phyloP scores from a whole-genome alignment of 345 rosid genomes.

The Tarenaya hassleriana region DNA sequence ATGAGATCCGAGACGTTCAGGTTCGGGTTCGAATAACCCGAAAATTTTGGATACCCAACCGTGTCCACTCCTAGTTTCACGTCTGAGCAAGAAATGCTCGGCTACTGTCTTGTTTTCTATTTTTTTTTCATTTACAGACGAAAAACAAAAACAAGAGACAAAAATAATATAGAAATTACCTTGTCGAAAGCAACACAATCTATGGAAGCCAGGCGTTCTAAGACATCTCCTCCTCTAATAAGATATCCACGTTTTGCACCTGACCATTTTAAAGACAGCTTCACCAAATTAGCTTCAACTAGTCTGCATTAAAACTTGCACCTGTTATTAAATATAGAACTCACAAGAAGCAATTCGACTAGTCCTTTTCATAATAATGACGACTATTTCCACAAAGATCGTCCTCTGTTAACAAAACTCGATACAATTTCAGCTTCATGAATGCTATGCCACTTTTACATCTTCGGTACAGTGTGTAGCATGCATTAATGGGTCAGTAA shows the following conservation, averaged over 20 bases:
- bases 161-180: constrained; percentile 37
- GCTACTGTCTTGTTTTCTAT: neutral
- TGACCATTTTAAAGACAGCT: constrained; percentile 32
- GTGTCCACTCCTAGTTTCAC: no score
- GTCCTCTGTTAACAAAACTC: constrained; percentile 4
- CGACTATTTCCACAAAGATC: constrained; percentile 1
- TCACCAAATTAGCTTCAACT: constrained; percentile 14
- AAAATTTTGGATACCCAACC: no score
- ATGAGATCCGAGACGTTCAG: no score
- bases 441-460: constrained; percentile 2
- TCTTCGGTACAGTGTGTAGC: no score
- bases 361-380: constrained; percentile 2
- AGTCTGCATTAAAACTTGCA: constrained; percentile 1
- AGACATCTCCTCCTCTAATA: constrained; percentile 93
- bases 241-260: constrained; percentile 96
- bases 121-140: constrained; percentile 1
- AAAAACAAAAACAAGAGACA: constrained; percentile 14
- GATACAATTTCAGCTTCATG: constrained; percentile 6
- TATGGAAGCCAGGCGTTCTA: constrained; percentile 78
- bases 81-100: no score
- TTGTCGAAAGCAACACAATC: constrained; percentile 81
- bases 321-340: neutral
- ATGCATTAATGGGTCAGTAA: constrained; percentile 3
- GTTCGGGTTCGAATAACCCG: no score
- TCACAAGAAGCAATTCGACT: constrained; percentile 1